These are phyloP conservation scores for Pestalotiopsis sp. DNA, from an alignment of 2,329 filamentous ascomycete genomes.

Conservation along the genomic window DNA sequence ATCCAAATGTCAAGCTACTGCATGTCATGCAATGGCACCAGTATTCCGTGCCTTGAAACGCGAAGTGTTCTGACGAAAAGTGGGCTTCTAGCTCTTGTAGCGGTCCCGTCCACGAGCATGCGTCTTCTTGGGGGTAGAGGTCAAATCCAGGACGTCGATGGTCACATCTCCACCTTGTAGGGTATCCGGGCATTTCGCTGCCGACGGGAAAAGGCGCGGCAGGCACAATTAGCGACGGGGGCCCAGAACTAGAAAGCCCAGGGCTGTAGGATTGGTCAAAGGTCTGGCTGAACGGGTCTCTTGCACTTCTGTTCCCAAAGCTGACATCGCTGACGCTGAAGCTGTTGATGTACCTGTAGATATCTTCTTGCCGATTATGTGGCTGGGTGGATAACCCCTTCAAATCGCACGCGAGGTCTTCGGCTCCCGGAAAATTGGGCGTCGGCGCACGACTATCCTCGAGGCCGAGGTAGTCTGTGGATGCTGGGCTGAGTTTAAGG, in stretches of 20 bases:
- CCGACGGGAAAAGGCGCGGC: constrained; percentile 13
- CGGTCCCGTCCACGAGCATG: constrained; percentile 31
- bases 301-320: background rate
- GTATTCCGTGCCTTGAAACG: constrained; percentile 21
- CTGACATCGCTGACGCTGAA: constrained; percentile 11
- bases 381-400: background rate
- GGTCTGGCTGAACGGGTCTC: background rate
- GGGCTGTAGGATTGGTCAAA: constrained; percentile 13
- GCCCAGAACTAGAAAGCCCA: constrained; percentile 3
- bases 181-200: constrained; percentile 2
- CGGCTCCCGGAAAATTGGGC: background rate
- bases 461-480: background rate
- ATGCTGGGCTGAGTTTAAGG: background rate
- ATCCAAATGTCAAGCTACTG: constrained; percentile 14
- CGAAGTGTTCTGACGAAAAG: constrained; percentile 25
- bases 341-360: constrained; percentile 1
- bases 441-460: background rate
- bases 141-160: constrained; percentile 18
- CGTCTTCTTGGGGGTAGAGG: constrained; percentile 15
- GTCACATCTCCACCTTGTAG: constrained; percentile 26
- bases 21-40: constrained; percentile 28
- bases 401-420: constrained; percentile 10
- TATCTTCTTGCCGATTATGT: background rate
- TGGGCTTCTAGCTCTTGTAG: constrained; percentile 24
- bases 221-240: background rate